These are phyloP conservation scores for Lasiosphaeria hispida DNA, from an alignment of 495 filamentous ascomycete genomes.

Conservation along the genomic window DNA sequence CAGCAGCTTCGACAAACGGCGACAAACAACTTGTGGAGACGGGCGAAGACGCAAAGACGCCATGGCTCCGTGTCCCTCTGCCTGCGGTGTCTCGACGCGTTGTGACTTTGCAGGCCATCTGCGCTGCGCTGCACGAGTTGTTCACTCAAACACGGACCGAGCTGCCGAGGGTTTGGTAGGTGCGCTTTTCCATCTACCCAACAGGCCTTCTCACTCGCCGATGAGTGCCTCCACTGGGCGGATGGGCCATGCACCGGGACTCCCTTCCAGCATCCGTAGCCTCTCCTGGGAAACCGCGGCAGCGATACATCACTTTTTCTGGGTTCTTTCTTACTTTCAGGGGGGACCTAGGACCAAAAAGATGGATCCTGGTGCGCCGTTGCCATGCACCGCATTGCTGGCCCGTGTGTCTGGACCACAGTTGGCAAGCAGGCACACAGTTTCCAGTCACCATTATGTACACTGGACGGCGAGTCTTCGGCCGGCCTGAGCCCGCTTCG, in stretches of 20 bases:
- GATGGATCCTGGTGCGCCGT: background rate
- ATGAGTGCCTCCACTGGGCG: no score
- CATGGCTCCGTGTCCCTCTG: background rate
- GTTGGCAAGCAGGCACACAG: background rate
- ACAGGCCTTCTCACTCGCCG: no score
- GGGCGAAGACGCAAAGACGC: background rate
- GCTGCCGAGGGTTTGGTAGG: background rate
- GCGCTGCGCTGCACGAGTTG: background rate
- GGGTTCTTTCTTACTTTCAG: no score
- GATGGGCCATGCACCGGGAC: conserved; percentile 5
- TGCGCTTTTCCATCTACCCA: no score
- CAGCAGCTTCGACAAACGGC: conserved; percentile 9
- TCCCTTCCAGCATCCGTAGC: conserved; percentile 4
- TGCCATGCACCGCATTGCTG: background rate
- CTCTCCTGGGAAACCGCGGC: background rate
- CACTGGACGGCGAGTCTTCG: no score
- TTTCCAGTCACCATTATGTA: background rate
- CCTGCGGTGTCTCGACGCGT: no score
- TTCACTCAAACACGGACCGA: background rate
- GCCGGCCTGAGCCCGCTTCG: background rate
- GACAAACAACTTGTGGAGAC: background rate
- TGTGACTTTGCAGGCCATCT: no score
- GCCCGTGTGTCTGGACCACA: background rate
- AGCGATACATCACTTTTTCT: background rate
- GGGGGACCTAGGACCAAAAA: background rate